Evolutionary conservation across 345 rosid genomes (phyloP).

Genomic region (Brassica cretica): DNA sequence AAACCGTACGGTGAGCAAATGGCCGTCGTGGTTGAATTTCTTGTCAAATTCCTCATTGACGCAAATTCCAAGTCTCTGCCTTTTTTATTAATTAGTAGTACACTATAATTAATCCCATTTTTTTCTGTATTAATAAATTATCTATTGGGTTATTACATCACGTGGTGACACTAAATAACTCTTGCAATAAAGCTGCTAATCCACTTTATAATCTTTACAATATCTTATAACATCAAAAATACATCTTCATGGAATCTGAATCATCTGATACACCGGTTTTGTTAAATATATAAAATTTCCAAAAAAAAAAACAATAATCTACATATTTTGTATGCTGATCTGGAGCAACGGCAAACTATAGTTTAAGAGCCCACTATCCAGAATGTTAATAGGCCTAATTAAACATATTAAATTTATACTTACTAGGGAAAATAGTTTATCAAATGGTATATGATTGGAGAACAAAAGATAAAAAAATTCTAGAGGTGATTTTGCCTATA

Average conservation of each 20-base stretch:
- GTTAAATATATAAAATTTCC: not conserved
- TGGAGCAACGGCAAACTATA: not conserved
- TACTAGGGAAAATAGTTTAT: too few species aligned
- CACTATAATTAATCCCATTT: not conserved
- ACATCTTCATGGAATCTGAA: not conserved
- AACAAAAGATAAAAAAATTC: too few species aligned
- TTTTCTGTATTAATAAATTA: not conserved
- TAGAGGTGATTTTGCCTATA: too few species aligned
- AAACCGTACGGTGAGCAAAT: conserved; percentile 26
- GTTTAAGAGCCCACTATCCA: too few species aligned
- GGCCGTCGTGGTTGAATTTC: conserved; percentile 39
- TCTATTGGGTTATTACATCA: conserved; percentile 18
- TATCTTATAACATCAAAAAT: not conserved
- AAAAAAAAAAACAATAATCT: not conserved
- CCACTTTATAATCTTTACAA: not conserved
- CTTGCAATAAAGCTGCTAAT: conserved; percentile 10
- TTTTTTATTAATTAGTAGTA: not conserved
- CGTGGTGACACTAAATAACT: conserved; percentile 22
- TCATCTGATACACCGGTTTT: not conserved
- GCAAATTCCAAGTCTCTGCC: conserved; percentile 40
- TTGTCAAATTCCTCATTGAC: conserved; percentile 38
- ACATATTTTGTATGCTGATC: not conserved
- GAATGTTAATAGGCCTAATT: not conserved
- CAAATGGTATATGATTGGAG: too few species aligned
- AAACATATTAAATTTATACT: not conserved